Evolutionary conservation across 768 basidiomycete genomes (phyloP).

Genomic region (Termitomyces eurrhizus): DNA sequence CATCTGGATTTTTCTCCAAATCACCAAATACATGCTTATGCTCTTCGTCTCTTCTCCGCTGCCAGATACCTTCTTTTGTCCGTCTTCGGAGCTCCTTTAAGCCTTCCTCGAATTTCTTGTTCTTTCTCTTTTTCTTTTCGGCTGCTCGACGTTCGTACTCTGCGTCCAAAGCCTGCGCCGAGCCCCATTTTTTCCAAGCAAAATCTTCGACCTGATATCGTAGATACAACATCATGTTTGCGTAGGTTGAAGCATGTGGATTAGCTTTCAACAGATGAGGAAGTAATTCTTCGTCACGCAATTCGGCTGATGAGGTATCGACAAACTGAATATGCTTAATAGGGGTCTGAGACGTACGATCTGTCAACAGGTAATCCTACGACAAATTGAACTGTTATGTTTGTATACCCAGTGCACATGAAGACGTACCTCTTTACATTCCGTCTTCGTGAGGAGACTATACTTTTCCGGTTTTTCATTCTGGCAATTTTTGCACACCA

Average conservation of each 20-base stretch:
- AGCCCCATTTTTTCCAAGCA: slow-evolving; percentile 81
- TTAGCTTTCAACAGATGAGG: slow-evolving; percentile 69
- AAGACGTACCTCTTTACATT: slow-evolving; percentile 83
- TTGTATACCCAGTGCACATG: not conserved
- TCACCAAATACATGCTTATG: slow-evolving; percentile 83
- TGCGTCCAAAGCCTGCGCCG: slow-evolving; percentile 22
- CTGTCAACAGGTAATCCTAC: slow-evolving; percentile 93
- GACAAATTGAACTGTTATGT: slow-evolving; percentile 6
- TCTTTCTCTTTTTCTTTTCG: slow-evolving; percentile 29
- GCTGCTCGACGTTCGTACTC: slow-evolving; percentile 14
- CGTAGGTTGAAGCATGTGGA: slow-evolving; percentile 94
- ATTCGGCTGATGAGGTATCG: slow-evolving; percentile 62
- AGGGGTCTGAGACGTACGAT: slow-evolving; percentile 49
- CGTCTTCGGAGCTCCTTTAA: slow-evolving; percentile 51
- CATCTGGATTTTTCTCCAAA: slow-evolving; percentile 49
- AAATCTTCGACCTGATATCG: slow-evolving; percentile 94
- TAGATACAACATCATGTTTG: slow-evolving; percentile 98
- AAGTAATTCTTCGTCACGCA: slow-evolving; percentile 86
- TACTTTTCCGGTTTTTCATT: slow-evolving; percentile 89
- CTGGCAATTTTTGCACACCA: slow-evolving; percentile 89
- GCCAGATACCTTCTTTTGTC: slow-evolving; percentile 26
- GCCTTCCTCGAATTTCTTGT: slow-evolving; percentile 92
- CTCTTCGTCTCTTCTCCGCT: slow-evolving; percentile 28
- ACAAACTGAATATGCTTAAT: not conserved
- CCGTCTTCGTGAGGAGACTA: slow-evolving; percentile 94